phyloP scores from a whole-genome alignment of 306 rosid species.

The Begonia loranthoides region DNA sequence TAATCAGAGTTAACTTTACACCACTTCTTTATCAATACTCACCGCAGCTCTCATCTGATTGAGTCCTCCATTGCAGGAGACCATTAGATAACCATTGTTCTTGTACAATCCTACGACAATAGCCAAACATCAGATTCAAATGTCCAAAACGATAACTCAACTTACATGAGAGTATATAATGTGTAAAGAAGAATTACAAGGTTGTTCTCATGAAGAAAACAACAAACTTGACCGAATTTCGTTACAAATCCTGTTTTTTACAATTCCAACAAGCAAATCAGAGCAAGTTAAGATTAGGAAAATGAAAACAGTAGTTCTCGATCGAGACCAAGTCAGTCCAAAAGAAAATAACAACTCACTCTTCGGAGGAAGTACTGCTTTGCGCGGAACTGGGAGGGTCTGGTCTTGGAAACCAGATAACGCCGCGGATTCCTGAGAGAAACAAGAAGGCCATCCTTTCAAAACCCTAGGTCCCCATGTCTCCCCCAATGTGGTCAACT shows the following conservation, averaged over 20 bases:
- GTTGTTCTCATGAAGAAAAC: not conserved
- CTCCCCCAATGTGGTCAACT: slow-evolving; percentile 21
- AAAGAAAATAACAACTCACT: slow-evolving; percentile 1
- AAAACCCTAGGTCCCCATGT: slow-evolving; percentile 15
- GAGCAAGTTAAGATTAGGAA: not conserved
- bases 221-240: not conserved
- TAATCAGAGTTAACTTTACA: not conserved
- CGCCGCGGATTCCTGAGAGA: slow-evolving; percentile 10
- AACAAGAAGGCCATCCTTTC: slow-evolving; percentile 13
- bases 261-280: not conserved
- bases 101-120: slow-evolving; percentile 31
- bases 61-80: slow-evolving; percentile 66
- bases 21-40: slow-evolving; percentile 9
- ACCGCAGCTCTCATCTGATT: slow-evolving; percentile 74
- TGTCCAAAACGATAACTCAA: too few species aligned
- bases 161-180: not conserved
- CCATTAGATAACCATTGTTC: slow-evolving; percentile 57
- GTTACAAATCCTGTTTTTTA: not conserved
- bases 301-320: too few species aligned
- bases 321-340: too few species aligned
- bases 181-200: not conserved
- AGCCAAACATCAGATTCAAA: not conserved
- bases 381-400: slow-evolving; percentile 3
- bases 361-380: slow-evolving; percentile 9
- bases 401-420: slow-evolving; percentile 23